A percentile compares a stretch with the other conserved stretches of the same genome.
phyloP scores from a whole-genome alignment of 2,329 filamentous ascomycete genomes.

The Diaporthe citrichinensis region DNA sequence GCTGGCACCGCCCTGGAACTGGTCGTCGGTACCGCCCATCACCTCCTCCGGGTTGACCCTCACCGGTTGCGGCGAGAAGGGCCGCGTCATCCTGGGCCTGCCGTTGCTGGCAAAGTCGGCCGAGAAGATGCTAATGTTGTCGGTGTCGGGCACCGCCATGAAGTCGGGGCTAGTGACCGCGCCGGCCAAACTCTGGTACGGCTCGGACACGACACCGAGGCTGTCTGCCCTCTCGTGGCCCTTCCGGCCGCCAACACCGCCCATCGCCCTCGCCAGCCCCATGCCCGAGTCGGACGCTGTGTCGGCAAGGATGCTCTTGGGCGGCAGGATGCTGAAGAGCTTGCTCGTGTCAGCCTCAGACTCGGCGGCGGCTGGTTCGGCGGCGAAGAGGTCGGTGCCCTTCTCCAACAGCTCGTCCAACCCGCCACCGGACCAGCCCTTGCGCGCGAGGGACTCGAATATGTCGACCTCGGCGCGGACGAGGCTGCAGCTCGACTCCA shows the following conservation, averaged over 20 bases:
- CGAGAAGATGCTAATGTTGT: constrained; percentile 57
- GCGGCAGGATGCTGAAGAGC: constrained; percentile 75
- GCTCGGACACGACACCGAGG: constrained; percentile 65
- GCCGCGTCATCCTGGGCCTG: constrained; percentile 66
- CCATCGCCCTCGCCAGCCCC: constrained; percentile 20
- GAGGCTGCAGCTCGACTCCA: constrained; percentile 75
- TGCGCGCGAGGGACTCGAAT: constrained; percentile 75
- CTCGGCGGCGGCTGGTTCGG: constrained; percentile 50
- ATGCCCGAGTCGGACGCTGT: constrained; percentile 55
- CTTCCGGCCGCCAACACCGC: constrained; percentile 41
- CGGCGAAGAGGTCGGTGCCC: constrained; percentile 71
- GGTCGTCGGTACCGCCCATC: constrained; percentile 45
- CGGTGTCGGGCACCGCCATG: constrained; percentile 54
- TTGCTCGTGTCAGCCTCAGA: constrained; percentile 57
- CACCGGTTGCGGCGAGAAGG: constrained; percentile 71
- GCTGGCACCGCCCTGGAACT: constrained; percentile 39
- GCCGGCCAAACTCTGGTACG: constrained; percentile 71
- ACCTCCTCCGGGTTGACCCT: constrained; percentile 51
- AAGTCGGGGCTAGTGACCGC: constrained; percentile 55
- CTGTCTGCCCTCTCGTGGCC: constrained; percentile 66
- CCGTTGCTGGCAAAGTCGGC: constrained; percentile 66
- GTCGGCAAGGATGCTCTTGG: constrained; percentile 74
- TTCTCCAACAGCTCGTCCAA: constrained; percentile 76
- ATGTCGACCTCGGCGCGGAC: constrained; percentile 79
- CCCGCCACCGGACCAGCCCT: constrained; percentile 77